Conservation (phyloP, 2,329 filamentous ascomycete species). For the Fusarium sp. region DNA sequence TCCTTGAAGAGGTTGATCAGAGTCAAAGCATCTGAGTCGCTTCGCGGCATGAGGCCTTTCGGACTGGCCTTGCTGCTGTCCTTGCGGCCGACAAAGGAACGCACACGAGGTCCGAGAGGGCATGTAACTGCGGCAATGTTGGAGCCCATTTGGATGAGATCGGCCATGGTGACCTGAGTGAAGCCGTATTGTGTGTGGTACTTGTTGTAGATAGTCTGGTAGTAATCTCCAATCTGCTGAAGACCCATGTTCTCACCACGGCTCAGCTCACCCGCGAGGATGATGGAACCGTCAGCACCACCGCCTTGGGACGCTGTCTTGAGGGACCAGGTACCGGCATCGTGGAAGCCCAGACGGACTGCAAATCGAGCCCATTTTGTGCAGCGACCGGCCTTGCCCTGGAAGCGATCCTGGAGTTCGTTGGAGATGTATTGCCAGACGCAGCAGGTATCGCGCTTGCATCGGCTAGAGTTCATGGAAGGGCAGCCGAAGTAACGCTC, state of each 20-base stretch:
- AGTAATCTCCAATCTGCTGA: conserved; percentile 54
- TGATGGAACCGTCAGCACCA: conserved; percentile 60
- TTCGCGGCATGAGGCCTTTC: conserved; percentile 56
- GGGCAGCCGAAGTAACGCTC: conserved; percentile 44
- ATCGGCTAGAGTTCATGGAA: conserved; percentile 40
- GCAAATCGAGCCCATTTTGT: conserved; percentile 57
- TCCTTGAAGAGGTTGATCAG: conserved; percentile 61
- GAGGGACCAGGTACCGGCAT: conserved; percentile 58
- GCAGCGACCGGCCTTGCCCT: conserved; percentile 53
- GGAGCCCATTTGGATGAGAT: conserved; percentile 65
- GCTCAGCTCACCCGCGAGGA: conserved; percentile 53
- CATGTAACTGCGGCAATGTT: conserved; percentile 62
- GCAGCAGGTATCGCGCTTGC: conserved; percentile 56
- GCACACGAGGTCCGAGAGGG: conserved; percentile 59
- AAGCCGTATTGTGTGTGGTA: conserved; percentile 50
- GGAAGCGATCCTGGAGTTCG: conserved; percentile 53
- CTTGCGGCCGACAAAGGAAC: conserved; percentile 62
- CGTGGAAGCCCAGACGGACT: conserved; percentile 61
- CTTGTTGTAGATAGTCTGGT: conserved; percentile 54
- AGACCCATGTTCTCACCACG: conserved; percentile 61
- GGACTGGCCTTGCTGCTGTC: conserved; percentile 57
- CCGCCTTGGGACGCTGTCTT: conserved; percentile 49
- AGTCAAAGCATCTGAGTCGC: conserved; percentile 57
- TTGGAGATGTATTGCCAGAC: conserved; percentile 58
- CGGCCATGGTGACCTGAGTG: conserved; percentile 60